Percentiles rank a stretch among this genome's conserved stretches.
Evolutionary conservation across 768 basidiomycete genomes (phyloP).

Genomic region (Myochromella boudieri): DNA sequence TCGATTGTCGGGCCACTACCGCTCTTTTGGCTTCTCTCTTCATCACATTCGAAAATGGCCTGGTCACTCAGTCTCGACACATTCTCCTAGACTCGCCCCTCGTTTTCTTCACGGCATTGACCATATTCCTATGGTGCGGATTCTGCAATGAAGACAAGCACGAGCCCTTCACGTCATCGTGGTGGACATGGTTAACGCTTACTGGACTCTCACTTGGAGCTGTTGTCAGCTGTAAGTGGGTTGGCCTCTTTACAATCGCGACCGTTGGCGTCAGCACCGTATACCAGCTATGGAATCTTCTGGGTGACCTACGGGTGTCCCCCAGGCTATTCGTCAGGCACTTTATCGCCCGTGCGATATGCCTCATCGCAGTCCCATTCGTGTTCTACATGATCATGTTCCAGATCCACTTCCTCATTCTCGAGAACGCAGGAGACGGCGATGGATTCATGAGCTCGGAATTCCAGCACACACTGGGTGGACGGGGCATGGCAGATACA

Average conservation of each 20-base stretch:
- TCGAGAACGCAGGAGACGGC: slow-evolving; percentile 90
- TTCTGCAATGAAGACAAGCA: slow-evolving; percentile 92
- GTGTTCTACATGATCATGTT: slow-evolving; percentile 98
- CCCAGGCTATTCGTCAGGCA: slow-evolving; percentile 78
- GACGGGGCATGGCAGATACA: slow-evolving; percentile 90
- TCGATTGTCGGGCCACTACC: slow-evolving; percentile 90
- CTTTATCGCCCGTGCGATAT: slow-evolving; percentile 86
- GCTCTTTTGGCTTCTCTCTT: slow-evolving; percentile 89
- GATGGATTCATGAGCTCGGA: slow-evolving; percentile 99
- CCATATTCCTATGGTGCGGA: slow-evolving; percentile 81
- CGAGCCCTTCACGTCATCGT: slow-evolving; percentile 76
- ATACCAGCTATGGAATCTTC: slow-evolving; percentile 82
- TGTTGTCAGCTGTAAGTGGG: slow-evolving; percentile 96
- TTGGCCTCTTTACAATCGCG: slow-evolving; percentile 96
- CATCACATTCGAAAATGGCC: slow-evolving; percentile 94
- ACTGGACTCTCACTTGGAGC: slow-evolving; percentile 91
- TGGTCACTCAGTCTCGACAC: slow-evolving; percentile 93
- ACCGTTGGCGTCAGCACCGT: slow-evolving; percentile 87
- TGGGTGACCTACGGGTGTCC: slow-evolving; percentile 82
- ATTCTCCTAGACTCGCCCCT: slow-evolving; percentile 99
- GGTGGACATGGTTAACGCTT: slow-evolving; percentile 93
- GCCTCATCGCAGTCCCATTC: slow-evolving; percentile 82
- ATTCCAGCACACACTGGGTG: slow-evolving; percentile 93
- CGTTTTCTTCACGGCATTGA: slow-evolving; percentile 95
- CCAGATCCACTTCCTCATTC: slow-evolving; percentile 87